Base-by-base conservation (phyloP, 352 stramenopile genomes). In the Phytophthora kernoviae region DNA sequence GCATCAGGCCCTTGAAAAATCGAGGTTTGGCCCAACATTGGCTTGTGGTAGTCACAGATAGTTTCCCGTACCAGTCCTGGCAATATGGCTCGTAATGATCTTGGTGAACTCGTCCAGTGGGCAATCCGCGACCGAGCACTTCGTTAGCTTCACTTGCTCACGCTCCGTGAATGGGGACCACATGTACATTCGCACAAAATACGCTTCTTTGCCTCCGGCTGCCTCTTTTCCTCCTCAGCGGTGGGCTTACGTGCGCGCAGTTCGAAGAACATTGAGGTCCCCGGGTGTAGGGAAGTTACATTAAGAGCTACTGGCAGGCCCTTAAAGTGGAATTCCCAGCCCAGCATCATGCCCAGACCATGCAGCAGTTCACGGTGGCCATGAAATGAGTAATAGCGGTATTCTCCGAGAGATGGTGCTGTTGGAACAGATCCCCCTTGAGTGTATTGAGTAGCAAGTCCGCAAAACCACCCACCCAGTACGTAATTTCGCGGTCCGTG, bases 181-280 rank as follows among this genome's bases (percentile, higher is more conserved):
- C 33, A 95, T 69, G 53, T 76, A 93, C 26, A 77, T 91, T 59
- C 81, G 70, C 39, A 95, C 71, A 37, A 86, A 87, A 53, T 92
- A 92, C 2, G 54, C 37, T 48, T 90, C 77, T 58, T 54, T 2
- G 45, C 48, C 7, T 58, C 54, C 17, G 61, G 62, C 14, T 65
- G 43, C 34, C 69, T 58, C 17, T 55, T 12, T 20, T 46, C 36
- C 15, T 69, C 48, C 47, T 67, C 44, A 42, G 36, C 51, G 6
- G 62, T 58, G 6, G 55, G 22, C 15, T 42, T 60, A 39, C 52
- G 54, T 2, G 75, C 74, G 36, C 85, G 86, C 24, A 94, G 59
- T 65, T 94, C 86, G 46, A 94, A 94, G 46, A 91, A 87, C 73
- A 94, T 84, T 33, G 86, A 90, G 10, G 86, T 91, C 44, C 71